phyloP scores from a whole-genome alignment of 2,329 filamentous ascomycete genomes.

The Pestalotiopsis sp. region DNA sequence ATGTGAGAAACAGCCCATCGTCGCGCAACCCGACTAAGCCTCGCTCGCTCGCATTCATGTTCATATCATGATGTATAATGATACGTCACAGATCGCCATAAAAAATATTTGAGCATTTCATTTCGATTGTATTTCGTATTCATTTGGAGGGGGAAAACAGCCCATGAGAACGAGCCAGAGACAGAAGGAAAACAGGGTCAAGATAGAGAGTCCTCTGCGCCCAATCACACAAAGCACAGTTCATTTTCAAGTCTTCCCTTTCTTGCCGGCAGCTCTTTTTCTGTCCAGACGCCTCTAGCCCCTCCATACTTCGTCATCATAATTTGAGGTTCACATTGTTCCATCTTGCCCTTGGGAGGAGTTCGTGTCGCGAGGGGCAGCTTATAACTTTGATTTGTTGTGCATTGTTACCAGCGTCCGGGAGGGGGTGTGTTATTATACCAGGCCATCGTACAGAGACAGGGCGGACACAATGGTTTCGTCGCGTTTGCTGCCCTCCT shows the following conservation, averaged over 20 bases:
- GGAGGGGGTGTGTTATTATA: slow-evolving; percentile 50
- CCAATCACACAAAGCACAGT: neutral
- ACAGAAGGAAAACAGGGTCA: neutral
- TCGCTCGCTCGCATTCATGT: neutral
- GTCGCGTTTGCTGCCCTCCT: slow-evolving; percentile 97
- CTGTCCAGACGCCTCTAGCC: neutral
- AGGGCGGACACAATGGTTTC: slow-evolving; percentile 98
- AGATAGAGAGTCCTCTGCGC: neutral
- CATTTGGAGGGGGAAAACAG: neutral
- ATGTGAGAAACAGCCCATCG: no score
- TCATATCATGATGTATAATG: no score
- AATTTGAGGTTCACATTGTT: neutral
- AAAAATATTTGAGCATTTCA: neutral
- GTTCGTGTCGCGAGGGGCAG: neutral
- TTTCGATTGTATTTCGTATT: neutral
- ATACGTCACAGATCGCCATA: no score
- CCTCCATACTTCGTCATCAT: neutral
- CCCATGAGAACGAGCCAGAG: neutral
- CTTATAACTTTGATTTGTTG: neutral
- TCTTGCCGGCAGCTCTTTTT: neutral
- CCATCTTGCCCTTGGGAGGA: neutral
- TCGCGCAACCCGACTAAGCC: no score
- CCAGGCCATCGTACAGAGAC: slow-evolving; percentile 93
- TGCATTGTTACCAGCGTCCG: neutral
- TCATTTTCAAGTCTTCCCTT: neutral